A percentile compares a stretch with the other conserved stretches of the same genome.
phyloP scores from a whole-genome alignment of 345 rosid species.

The Acer saccharum region DNA sequence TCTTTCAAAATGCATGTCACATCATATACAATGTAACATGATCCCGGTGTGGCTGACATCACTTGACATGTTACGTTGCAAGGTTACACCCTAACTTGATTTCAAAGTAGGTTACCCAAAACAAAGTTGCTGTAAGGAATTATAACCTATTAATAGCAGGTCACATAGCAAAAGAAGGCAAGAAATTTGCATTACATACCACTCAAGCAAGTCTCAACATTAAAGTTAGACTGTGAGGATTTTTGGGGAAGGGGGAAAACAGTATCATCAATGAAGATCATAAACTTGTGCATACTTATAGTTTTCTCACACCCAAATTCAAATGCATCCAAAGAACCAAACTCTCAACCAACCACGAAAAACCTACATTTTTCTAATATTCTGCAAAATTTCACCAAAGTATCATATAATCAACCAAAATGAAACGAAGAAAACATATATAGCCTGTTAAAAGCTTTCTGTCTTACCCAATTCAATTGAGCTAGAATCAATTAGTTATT shows the following conservation, averaged over 20 bases:
- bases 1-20: not conserved
- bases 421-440: not conserved
- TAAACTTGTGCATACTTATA: not conserved
- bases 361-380: not conserved
- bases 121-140: not conserved
- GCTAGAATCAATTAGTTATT: not conserved
- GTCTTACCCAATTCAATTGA: not conserved
- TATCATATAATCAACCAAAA: not conserved
- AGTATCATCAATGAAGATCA: not conserved
- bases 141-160: not conserved
- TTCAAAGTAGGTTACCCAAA: not conserved
- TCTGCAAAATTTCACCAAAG: not conserved
- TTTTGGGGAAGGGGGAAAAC: not conserved
- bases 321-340: constrained; percentile 2
- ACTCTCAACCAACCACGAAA: not conserved
- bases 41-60: not conserved
- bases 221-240: not conserved
- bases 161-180: not conserved
- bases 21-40: not conserved
- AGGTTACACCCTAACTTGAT: no score
- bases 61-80: no score
- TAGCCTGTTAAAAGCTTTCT: not conserved
- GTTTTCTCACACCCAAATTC: not conserved
- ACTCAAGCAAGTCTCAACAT: not conserved
- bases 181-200: not conserved